Conservation (phyloP, 345 rosid species). For the Chamaenerion angustifolium region DNA sequence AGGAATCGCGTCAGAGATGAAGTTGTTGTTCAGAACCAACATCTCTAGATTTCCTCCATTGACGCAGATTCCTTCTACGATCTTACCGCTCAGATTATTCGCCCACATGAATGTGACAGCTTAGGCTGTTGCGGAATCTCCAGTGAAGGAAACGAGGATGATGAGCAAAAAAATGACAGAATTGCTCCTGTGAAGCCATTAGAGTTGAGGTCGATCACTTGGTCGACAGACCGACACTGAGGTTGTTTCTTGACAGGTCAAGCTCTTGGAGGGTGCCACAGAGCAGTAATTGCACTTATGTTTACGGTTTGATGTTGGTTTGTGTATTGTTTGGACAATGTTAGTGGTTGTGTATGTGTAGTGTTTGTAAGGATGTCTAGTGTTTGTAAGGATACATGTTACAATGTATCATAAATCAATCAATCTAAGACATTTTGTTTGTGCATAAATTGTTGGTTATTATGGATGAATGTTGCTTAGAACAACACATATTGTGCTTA, state of each 20-base stretch:
- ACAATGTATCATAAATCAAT: too few species aligned
- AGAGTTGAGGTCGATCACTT: slow-evolving; percentile 71
- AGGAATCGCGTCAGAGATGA: slow-evolving; percentile 57
- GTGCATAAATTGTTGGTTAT: too few species aligned
- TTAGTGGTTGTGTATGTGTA: too few species aligned
- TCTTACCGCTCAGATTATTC: slow-evolving; percentile 63
- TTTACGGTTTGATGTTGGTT: too few species aligned
- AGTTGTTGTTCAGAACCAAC: slow-evolving; percentile 77
- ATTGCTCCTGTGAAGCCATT: slow-evolving; percentile 51
- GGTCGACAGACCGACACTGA: slow-evolving; percentile 51
- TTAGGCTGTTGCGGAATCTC: slow-evolving; percentile 55
- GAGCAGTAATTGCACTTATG: too few species aligned
- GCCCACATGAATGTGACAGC: slow-evolving; percentile 79
- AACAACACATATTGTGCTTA: too few species aligned
- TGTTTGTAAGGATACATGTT: too few species aligned
- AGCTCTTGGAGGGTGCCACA: slow-evolving; percentile 45
- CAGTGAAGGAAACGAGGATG: slow-evolving; percentile 27
- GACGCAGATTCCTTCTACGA: slow-evolving; percentile 66
- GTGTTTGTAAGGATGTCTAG: too few species aligned
- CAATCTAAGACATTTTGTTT: too few species aligned
- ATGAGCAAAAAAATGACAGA: slow-evolving; percentile 49
- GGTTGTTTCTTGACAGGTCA: slow-evolving; percentile 60
- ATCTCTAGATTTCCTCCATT: slow-evolving; percentile 70
- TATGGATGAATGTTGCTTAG: too few species aligned
- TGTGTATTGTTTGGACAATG: too few species aligned